Conservation (phyloP, 345 rosid species). For the Populus alba region DNA sequence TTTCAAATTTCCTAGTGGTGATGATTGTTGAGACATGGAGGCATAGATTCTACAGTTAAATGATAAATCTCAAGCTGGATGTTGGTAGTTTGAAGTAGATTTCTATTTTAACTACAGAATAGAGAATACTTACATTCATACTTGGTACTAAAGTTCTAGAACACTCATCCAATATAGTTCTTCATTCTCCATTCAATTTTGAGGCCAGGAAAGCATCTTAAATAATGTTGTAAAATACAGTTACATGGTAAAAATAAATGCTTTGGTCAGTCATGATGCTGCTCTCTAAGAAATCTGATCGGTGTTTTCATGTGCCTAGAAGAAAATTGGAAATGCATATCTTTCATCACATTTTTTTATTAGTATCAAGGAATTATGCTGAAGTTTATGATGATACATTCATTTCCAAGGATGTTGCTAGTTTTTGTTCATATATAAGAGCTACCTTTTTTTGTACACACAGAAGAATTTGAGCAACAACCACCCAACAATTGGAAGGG, state of each 20-base stretch:
- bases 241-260: neutral
- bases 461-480: constrained; percentile 84
- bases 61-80: neutral
- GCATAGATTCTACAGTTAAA: neutral
- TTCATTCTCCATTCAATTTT: neutral
- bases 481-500: constrained; percentile 82
- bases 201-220: neutral
- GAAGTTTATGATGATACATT: neutral
- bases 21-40: neutral
- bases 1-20: neutral
- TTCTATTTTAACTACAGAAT: neutral
- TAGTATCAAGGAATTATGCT: neutral
- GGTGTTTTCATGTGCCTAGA: neutral
- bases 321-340: neutral
- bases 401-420: neutral
- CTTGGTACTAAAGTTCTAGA: neutral
- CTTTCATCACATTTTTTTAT: neutral
- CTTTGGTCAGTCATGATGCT: neutral
- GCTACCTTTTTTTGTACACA: neutral
- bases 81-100: neutral
- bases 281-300: neutral
- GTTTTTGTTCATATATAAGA: neutral
- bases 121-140: neutral
- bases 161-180: neutral
- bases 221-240: neutral